Percentiles rank a stretch among this genome's conserved stretches.
Conservation (phyloP, 75 land plant species). For the Selaginella tamariscina region DNA sequence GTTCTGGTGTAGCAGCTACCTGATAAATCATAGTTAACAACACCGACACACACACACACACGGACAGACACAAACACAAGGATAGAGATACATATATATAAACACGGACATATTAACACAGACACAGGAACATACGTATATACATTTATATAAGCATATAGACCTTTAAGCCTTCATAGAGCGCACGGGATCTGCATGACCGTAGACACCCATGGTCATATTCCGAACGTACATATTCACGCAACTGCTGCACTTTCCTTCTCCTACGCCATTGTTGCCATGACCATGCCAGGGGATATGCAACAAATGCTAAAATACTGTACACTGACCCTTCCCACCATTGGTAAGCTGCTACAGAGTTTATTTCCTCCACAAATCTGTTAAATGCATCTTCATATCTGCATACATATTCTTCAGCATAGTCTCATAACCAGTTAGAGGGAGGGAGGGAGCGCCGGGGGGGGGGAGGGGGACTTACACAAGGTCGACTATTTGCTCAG, state of each 20-base stretch:
- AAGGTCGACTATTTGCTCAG: slow-evolving; percentile 73
- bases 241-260: slow-evolving; percentile 69
- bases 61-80: background rate
- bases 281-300: slow-evolving; percentile 94
- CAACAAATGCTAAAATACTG: slow-evolving; percentile 62
- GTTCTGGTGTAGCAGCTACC: slow-evolving; percentile 94
- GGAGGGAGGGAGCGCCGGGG: background rate
- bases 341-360: slow-evolving; percentile 78
- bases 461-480: slow-evolving; percentile 47
- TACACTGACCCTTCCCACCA: slow-evolving; percentile 99
- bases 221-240: slow-evolving; percentile 90
- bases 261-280: slow-evolving; percentile 98
- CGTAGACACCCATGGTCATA: slow-evolving; percentile 97
- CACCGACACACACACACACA: background rate
- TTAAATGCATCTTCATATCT: slow-evolving; percentile 96
- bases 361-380: slow-evolving; percentile 90
- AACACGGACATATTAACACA: background rate
- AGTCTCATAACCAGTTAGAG: background rate
- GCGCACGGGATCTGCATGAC: slow-evolving; percentile 93
- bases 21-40: slow-evolving; percentile 14
- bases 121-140: background rate
- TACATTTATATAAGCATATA: background rate
- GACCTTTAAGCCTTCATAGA: slow-evolving; percentile 98
- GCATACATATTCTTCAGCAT: slow-evolving; percentile 14
- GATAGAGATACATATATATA: background rate